These are phyloP conservation scores for Cercospora nicotianae DNA, from an alignment of 2,329 filamentous ascomycete genomes.

Conservation along the genomic window DNA sequence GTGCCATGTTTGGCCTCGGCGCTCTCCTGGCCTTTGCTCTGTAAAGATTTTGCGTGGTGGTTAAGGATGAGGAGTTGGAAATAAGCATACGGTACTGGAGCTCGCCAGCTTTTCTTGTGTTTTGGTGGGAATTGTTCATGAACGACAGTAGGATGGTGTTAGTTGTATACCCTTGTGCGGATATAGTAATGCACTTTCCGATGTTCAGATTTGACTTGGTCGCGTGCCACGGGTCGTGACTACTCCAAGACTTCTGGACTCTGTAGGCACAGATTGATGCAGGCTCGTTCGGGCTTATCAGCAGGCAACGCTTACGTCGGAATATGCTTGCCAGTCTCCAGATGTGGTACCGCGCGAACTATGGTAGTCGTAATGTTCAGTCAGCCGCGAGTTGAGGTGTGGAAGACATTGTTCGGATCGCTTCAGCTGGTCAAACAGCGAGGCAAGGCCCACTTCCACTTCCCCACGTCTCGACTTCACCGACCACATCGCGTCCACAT, in stretches of 20 bases:
- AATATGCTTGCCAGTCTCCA: not conserved
- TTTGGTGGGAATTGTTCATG: not conserved
- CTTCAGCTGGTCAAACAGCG: not conserved
- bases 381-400: not conserved
- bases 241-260: not conserved
- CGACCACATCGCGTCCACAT: not conserved
- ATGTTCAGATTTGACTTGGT: not conserved
- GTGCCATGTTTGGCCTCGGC: constrained; percentile 40
- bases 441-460: not conserved
- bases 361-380: not conserved
- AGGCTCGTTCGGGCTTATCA: not conserved
- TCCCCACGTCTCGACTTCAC: not conserved
- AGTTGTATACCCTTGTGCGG: constrained; percentile 5
- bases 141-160: not conserved
- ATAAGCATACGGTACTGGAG: not conserved
- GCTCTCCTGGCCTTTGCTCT: constrained; percentile 41
- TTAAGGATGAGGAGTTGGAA: not conserved
- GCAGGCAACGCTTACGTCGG: not conserved
- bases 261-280: not conserved
- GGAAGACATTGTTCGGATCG: not conserved
- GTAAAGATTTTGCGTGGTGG: constrained; percentile 29
- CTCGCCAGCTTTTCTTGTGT: not conserved
- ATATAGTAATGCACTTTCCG: not conserved
- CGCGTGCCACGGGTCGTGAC: not conserved
- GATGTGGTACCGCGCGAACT: not conserved